Conservation (phyloP, 371 early-diverging fungal species). For the Fennellomyces sp. region DNA sequence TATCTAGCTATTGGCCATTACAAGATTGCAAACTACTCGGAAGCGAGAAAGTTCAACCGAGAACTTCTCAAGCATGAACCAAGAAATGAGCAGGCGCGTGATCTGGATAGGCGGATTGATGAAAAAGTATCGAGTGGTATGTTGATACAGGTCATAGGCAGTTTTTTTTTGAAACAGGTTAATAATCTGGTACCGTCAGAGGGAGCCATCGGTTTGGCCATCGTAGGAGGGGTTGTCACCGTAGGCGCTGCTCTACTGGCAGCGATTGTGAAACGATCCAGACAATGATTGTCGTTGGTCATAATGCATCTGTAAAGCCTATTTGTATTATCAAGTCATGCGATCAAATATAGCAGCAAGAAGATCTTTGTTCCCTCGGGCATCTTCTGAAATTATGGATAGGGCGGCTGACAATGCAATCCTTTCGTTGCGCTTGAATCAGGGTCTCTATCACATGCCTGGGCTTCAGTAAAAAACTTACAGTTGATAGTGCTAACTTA, state of each 20-base stretch:
- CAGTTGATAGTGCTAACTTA: too few species aligned
- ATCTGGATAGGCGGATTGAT: slow-evolving; percentile 80
- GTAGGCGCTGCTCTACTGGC: slow-evolving; percentile 55
- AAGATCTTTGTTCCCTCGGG: too few species aligned
- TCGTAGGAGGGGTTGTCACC: slow-evolving; percentile 83
- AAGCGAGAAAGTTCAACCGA: slow-evolving; percentile 81
- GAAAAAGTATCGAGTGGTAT: slow-evolving; percentile 82
- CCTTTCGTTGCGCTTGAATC: too few species aligned
- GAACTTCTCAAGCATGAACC: slow-evolving; percentile 84
- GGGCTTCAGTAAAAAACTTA: too few species aligned
- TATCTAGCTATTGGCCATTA: slow-evolving; percentile 92
- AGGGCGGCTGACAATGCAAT: too few species aligned
- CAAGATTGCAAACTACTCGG: slow-evolving; percentile 84
- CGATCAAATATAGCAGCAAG: too few species aligned
- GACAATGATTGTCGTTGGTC: neutral
- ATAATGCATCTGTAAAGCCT: neutral
- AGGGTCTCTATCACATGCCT: too few species aligned
- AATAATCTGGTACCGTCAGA: slow-evolving; percentile 46
- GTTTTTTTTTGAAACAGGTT: neutral
- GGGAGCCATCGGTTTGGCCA: slow-evolving; percentile 89
- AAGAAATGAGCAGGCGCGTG: slow-evolving; percentile 80
- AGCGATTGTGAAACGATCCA: slow-evolving; percentile 32
- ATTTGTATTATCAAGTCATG: too few species aligned
- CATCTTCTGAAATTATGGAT: too few species aligned
- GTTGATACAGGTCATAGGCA: neutral